Evolutionary conservation across 2,329 filamentous ascomycete species (phyloP).

Genomic region (Phialophora macrospora): DNA sequence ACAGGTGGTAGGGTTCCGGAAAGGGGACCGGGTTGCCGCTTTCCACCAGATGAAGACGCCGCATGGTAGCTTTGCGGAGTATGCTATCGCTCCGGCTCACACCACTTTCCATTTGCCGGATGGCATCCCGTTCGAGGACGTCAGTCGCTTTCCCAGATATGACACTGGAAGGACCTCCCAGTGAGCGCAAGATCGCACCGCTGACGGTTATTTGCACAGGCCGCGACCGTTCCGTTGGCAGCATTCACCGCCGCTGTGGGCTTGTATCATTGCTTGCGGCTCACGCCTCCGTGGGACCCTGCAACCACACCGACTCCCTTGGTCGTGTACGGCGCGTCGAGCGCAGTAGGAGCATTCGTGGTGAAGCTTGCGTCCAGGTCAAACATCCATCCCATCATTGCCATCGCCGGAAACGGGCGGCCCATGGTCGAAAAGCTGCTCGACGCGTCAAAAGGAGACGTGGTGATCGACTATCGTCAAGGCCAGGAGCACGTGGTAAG

Average conservation of each 20-base stretch:
- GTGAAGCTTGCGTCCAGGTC: conserved; percentile 61
- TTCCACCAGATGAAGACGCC: conserved; percentile 53
- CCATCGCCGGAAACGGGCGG: conserved; percentile 56
- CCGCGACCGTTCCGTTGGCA: conserved; percentile 26
- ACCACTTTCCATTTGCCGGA: conserved; percentile 62
- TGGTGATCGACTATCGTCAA: conserved; percentile 65
- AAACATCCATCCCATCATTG: conserved; percentile 67
- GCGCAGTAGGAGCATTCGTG: conserved; percentile 63
- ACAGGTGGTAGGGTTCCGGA: conserved; percentile 22
- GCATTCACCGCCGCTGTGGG: conserved; percentile 23
- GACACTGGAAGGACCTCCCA: not conserved
- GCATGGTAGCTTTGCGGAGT: conserved; percentile 61
- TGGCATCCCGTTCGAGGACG: conserved; percentile 59
- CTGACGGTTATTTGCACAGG: conserved; percentile 11
- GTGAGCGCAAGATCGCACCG: not conserved
- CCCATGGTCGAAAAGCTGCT: conserved; percentile 47
- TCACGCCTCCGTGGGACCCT: conserved; percentile 21
- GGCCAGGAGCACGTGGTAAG: conserved; percentile 59
- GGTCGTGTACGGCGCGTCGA: conserved; percentile 61
- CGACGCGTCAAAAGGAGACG: conserved; percentile 59
- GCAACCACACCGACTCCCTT: conserved; percentile 40
- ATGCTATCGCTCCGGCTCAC: conserved; percentile 58
- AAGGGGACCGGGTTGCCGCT: conserved; percentile 46
- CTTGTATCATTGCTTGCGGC: conserved; percentile 16
- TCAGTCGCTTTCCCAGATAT: not conserved